These are phyloP conservation scores for Porpolomopsis calyptriformis DNA, from an alignment of 768 basidiomycete species.

Conservation along the genomic window DNA sequence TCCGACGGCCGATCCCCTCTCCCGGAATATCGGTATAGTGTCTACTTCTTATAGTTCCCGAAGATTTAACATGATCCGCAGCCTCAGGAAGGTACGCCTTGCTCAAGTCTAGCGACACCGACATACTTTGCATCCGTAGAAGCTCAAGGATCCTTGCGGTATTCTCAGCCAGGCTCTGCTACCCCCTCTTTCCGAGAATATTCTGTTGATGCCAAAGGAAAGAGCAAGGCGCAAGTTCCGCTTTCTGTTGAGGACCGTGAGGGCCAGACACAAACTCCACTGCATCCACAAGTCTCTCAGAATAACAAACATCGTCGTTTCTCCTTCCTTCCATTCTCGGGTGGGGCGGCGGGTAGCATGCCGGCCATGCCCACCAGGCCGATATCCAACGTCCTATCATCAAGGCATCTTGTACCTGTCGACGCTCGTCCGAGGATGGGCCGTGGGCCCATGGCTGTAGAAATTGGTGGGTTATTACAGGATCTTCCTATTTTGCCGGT, in stretches of 20 bases:
- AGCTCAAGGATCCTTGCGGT: no score
- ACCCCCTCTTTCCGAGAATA: background rate
- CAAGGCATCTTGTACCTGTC: background rate
- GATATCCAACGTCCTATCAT: background rate
- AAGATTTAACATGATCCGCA: slow-evolving; percentile 3
- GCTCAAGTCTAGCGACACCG: slow-evolving; percentile 14
- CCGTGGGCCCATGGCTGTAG: slow-evolving; percentile 1
- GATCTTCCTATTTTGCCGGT: background rate
- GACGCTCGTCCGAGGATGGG: background rate
- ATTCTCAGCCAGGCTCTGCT: no score
- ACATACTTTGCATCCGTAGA: no score
- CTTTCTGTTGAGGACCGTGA: background rate
- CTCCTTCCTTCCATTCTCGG: slow-evolving; percentile 23
- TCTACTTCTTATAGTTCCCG: background rate
- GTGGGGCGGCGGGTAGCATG: slow-evolving; percentile 12
- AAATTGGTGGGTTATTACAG: slow-evolving; percentile 1
- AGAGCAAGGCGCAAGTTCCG: background rate
- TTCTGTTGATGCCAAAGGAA: background rate
- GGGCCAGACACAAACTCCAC: background rate
- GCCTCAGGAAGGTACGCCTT: slow-evolving; percentile 9
- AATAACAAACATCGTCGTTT: slow-evolving; percentile 17
- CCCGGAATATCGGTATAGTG: background rate
- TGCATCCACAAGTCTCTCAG: background rate
- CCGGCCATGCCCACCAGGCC: slow-evolving; percentile 5
- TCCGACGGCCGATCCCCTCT: background rate